A percentile compares a stretch with the other conserved stretches of the same genome.
Conservation (phyloP, 2,329 filamentous ascomycete species). For the Myriosclerotinia curreyana region DNA sequence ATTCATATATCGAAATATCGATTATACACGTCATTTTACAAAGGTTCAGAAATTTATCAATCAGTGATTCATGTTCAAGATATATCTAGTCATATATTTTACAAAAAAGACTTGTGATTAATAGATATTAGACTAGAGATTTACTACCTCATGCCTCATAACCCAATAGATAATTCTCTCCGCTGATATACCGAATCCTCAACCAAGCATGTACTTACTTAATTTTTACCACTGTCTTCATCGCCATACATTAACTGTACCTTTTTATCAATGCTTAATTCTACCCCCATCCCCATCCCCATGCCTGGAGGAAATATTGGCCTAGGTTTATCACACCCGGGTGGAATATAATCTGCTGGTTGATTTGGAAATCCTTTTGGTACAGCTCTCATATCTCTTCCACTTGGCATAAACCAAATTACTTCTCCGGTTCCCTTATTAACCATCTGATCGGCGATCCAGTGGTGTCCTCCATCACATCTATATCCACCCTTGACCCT, state of each 20-base stretch:
- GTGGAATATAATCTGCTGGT: not conserved
- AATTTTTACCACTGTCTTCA: not conserved
- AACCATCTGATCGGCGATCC: not conserved
- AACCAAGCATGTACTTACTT: not conserved
- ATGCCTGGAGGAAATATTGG: not conserved
- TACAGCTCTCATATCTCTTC: not conserved
- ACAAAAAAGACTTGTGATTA: not conserved
- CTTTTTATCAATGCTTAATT: too few species aligned
- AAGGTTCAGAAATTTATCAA: not conserved
- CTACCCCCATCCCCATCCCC: not conserved
- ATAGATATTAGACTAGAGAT: not conserved
- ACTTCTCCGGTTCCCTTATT: conserved; percentile 1
- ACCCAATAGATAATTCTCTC: not conserved
- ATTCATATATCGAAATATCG: not conserved
- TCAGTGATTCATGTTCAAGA: too few species aligned
- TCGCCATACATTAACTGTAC: too few species aligned
- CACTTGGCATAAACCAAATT: not conserved
- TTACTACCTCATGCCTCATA: fast-evolving
- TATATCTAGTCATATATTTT: too few species aligned
- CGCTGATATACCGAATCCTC: not conserved
- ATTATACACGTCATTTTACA: not conserved
- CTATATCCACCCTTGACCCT: not conserved
- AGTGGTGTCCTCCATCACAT: conserved; percentile 3
- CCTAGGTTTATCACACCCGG: not conserved
- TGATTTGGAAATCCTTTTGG: not conserved